Evolutionary conservation across 139 green algal species (phyloP).

Genomic region (Diplosphaera chodatii): DNA sequence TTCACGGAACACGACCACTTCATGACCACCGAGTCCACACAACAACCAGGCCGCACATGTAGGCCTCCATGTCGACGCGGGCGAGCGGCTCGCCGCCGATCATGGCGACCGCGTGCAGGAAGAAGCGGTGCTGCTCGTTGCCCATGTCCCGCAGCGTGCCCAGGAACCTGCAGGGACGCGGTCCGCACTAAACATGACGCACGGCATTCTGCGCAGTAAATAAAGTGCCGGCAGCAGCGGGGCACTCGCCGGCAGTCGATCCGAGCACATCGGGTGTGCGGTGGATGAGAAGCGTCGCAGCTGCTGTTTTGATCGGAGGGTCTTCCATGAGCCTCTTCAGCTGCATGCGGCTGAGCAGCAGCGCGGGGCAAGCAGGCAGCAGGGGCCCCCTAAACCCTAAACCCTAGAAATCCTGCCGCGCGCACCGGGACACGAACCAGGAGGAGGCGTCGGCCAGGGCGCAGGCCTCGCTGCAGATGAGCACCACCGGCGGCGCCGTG

Average conservation of each 20-base stretch:
- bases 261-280: no score
- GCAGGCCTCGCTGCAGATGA: neutral
- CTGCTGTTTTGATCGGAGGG: no score
- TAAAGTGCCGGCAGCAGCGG: no score
- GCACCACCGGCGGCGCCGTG: neutral
- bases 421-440: neutral
- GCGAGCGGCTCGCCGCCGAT: neutral
- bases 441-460: neutral
- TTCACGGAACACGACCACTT: neutral
- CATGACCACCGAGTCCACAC: neutral
- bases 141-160: neutral
- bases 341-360: no score
- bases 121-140: constrained; percentile 1
- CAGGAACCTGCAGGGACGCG: neutral
- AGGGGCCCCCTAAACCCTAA: no score
- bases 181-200: no score
- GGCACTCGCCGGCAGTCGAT: no score
- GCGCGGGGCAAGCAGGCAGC: no score
- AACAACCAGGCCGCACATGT: neutral
- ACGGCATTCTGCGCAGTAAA: no score
- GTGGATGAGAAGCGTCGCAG: no score
- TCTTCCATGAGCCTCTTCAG: no score
- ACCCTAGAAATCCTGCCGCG: no score
- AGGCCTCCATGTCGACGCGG: neutral
- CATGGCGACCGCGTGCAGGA: neutral